Conservation (phyloP, 1,284 basidiomycete genomes). For the Pseudozyma sp. region DNA sequence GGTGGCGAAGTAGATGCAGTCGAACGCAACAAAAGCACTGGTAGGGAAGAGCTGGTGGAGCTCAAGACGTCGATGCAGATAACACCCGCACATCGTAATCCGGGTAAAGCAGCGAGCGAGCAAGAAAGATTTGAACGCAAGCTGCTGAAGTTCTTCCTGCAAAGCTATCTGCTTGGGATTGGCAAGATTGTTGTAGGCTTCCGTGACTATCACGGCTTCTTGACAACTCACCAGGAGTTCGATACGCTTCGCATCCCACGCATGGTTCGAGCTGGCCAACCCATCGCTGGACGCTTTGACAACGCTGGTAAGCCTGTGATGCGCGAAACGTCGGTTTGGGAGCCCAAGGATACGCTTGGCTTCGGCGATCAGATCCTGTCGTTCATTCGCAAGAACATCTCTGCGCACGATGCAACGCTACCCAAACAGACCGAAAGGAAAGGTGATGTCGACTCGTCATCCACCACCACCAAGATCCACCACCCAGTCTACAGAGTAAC, state of each 20-base stretch:
- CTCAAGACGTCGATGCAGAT: conserved; percentile 91
- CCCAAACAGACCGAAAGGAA: neutral
- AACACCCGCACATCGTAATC: conserved; percentile 18
- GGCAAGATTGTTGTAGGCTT: conserved; percentile 89
- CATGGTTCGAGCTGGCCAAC: conserved; percentile 52
- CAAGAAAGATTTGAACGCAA: conserved; percentile 79
- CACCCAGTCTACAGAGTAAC: conserved; percentile 58
- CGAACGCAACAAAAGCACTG: conserved; percentile 9
- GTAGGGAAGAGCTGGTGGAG: conserved; percentile 76
- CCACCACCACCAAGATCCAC: neutral
- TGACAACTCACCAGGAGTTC: conserved; percentile 65
- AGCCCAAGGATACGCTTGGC: conserved; percentile 79
- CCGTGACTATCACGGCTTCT: conserved; percentile 78
- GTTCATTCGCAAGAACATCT: conserved; percentile 72
- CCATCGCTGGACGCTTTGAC: conserved; percentile 76
- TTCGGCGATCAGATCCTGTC: conserved; percentile 78
- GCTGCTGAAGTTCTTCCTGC: conserved; percentile 84
- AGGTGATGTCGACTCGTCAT: neutral
- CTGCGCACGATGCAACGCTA: conserved; percentile 1
- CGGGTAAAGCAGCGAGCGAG: conserved; percentile 12
- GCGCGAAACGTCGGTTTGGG: conserved; percentile 82
- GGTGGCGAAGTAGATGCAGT: conserved; percentile 97
- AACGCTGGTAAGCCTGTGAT: conserved; percentile 75
- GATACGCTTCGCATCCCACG: conserved; percentile 69
- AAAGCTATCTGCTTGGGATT: conserved; percentile 91